Evolutionary conservation across 2,329 filamentous ascomycete species (phyloP), one percentile per base, ranked within the genome.

Genomic region (Cephalotrichum gorgonifer): DNA sequence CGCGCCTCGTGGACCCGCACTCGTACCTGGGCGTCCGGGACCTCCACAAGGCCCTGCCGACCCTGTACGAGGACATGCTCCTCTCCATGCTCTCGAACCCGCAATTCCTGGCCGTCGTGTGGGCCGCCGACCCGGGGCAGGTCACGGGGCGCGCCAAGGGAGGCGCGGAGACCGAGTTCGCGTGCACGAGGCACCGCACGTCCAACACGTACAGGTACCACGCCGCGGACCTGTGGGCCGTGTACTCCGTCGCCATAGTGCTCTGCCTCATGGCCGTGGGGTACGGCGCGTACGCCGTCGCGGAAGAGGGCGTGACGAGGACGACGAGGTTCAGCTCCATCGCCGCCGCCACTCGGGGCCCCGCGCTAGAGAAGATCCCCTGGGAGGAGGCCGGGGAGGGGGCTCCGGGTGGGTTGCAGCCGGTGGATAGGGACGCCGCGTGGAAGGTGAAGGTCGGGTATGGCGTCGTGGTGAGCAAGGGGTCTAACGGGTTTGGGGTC

Each of bases 251-350:
- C 43, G 60, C 62, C 8, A 60, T 67, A 44, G 12, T 57, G 11
- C 51, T 64, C 8, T 57, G 63, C 9, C 33, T 58, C 3, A 49
- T 53, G 3, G 62, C 57, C 15, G 54, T 64, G 11, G 51, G 55
- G 1, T 55, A 60, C 23, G 65, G 65, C 35, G 57, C 59, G 1
- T 41, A 57, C 27, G 60, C 64, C 14, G 55, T 67, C 20, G 49
- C 56, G 4, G 57, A 58, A 33, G 62, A 63, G 51, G 64, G 64
- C 5, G 56, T 63, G 12, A 55, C 62, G 17, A 59, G 62, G n/a
- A 61, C 64, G 53, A 66, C 62, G 25, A 58, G 60, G 6, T 67
- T 67, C 54, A 66, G 63, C 25, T 64, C 61, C 54, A 66, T 68
- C 43, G 59, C 67, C 25, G 63, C 64, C n/a, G 64, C 65, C 11